These are phyloP conservation scores for Cercospora canescens DNA, from an alignment of 2,329 filamentous ascomycete species.

Conservation along the genomic window DNA sequence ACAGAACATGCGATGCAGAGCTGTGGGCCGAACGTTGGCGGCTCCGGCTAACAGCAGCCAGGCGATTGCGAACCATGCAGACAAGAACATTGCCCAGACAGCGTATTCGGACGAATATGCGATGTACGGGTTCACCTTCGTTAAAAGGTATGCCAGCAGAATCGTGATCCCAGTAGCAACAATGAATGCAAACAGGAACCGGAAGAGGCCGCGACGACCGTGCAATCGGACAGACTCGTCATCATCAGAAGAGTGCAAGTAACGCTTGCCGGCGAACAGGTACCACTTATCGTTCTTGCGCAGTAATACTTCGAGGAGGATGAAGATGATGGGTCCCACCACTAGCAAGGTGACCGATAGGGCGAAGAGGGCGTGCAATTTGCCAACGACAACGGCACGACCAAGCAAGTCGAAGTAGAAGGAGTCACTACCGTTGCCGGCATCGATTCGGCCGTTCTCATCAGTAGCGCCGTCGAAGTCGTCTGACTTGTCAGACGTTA, in stretches of 20 bases:
- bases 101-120: constrained; percentile 87
- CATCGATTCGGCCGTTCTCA: constrained; percentile 61
- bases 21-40: constrained; percentile 78
- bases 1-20: constrained; percentile 78
- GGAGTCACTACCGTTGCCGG: constrained; percentile 60
- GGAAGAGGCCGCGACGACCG: constrained; percentile 79
- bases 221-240: constrained; percentile 63
- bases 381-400: constrained; percentile 73
- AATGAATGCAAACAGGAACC: constrained; percentile 74
- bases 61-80: constrained; percentile 74
- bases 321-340: constrained; percentile 71
- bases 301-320: constrained; percentile 68
- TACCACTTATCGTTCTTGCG: constrained; percentile 80
- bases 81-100: constrained; percentile 82
- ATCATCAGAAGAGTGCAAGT: constrained; percentile 60
- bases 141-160: constrained; percentile 71
- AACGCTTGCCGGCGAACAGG: constrained; percentile 69
- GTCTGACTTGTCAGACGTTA: constrained; percentile 68
- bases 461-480: constrained; percentile 64
- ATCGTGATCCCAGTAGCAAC: constrained; percentile 69
- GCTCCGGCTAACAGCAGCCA: constrained; percentile 83
- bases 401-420: constrained; percentile 97
- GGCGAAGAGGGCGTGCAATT: constrained; percentile 80
- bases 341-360: constrained; percentile 82
- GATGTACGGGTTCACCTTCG: constrained; percentile 84